Evolutionary conservation across 2,329 filamentous ascomycete genomes (phyloP).

Genomic region (Arthroderma uncinatum): DNA sequence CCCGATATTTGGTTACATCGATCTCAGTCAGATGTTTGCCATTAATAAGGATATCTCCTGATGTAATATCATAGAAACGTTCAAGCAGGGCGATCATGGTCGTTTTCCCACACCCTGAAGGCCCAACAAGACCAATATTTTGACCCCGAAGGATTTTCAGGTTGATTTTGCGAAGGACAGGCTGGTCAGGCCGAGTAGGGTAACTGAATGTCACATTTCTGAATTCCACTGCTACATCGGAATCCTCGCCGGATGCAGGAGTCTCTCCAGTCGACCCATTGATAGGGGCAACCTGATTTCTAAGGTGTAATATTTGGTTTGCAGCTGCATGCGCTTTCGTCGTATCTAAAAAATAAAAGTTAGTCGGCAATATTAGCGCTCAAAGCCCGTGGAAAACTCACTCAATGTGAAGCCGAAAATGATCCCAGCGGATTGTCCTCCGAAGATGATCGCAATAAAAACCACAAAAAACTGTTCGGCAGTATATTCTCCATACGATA

Average conservation of each 20-base stretch:
- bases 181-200: conserved; percentile 19
- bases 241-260: conserved; percentile 23
- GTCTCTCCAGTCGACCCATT: conserved; percentile 19
- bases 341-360: conserved; percentile 29
- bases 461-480: conserved; percentile 36
- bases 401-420: conserved; percentile 30
- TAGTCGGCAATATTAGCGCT: conserved; percentile 8
- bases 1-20: conserved; percentile 52
- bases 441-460: conserved; percentile 33
- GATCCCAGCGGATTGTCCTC: conserved; percentile 23
- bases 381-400: conserved; percentile 8
- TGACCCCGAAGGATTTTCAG: conserved; percentile 37
- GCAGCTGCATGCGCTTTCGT: conserved; percentile 42
- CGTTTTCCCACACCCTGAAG: conserved; percentile 52
- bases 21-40: conserved; percentile 48
- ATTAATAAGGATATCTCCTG: conserved; percentile 55
- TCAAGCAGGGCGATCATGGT: conserved; percentile 53
- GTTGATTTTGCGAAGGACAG: conserved; percentile 23
- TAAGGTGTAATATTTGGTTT: conserved; percentile 44
- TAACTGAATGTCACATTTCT: conserved; percentile 37
- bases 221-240: conserved; percentile 33
- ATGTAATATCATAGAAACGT: conserved; percentile 57
- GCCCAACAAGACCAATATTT: conserved; percentile 46
- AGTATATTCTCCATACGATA: conserved; percentile 18
- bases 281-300: conserved; percentile 34